Conservation (phyloP, 2,329 filamentous ascomycete species). For the Dryadomyces quercus-mongolicae region DNA sequence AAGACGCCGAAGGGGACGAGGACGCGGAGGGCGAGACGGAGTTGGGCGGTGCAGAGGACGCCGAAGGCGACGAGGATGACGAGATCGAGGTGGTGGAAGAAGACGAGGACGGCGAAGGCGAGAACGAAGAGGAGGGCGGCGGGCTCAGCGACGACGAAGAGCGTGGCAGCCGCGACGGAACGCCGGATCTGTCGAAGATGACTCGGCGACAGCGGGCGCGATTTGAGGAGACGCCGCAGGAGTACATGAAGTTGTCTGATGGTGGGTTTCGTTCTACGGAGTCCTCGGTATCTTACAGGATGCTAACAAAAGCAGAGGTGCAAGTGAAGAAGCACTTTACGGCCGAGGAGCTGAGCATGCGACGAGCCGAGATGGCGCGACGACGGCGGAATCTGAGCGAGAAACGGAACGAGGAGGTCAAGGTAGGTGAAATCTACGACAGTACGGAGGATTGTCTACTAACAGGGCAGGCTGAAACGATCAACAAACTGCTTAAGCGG, state of each 20-base stretch:
- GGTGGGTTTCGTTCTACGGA: conserved; percentile 25
- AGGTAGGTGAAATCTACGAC: not conserved
- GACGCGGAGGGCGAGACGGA: conserved; percentile 26
- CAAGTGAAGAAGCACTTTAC: conserved; percentile 52
- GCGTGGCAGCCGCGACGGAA: conserved; percentile 33
- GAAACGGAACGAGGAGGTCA: conserved; percentile 50
- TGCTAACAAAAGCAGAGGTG: conserved; percentile 32
- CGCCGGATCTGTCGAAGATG: conserved; percentile 46
- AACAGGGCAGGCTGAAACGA: conserved; percentile 62
- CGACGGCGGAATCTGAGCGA: conserved; percentile 50
- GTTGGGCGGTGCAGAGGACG: conserved; percentile 23
- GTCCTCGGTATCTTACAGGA: not conserved
- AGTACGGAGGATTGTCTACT: not conserved
- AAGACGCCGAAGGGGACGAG: conserved; percentile 29
- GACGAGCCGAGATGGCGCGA: conserved; percentile 49
- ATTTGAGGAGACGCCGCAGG: conserved; percentile 39
- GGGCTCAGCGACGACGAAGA: conserved; percentile 20
- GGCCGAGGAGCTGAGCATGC: conserved; percentile 49
- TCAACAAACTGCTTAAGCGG: conserved; percentile 81
- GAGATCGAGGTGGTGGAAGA: conserved; percentile 24
- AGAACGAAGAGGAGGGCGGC: conserved; percentile 24
- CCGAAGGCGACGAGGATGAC: conserved; percentile 27
- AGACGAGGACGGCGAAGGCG: conserved; percentile 28
- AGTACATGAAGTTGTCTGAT: conserved; percentile 49
- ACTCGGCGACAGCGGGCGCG: conserved; percentile 48